Percentiles rank a stretch among this genome's conserved stretches.
These are phyloP conservation scores for Globisporangium abappressorium DNA, from an alignment of 352 stramenopile species.

Conservation along the genomic window DNA sequence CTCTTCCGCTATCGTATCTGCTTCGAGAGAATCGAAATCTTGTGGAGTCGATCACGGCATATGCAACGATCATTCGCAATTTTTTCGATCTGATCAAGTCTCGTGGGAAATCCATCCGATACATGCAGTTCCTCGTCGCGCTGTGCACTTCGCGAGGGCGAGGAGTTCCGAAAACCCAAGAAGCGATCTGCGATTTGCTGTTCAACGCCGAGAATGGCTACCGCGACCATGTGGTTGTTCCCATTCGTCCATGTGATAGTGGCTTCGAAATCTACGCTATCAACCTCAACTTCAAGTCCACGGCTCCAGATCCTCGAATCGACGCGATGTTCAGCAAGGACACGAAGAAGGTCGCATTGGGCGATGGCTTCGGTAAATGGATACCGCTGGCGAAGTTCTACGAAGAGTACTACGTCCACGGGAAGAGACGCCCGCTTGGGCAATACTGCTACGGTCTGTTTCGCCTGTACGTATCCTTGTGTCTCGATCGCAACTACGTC, in stretches of 20 bases:
- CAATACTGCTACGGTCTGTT: slow-evolving; percentile 76
- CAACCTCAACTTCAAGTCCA: slow-evolving; percentile 14
- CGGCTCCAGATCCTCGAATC: slow-evolving; percentile 26
- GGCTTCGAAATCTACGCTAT: slow-evolving; percentile 59
- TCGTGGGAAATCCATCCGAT: slow-evolving; percentile 62
- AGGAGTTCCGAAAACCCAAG: slow-evolving; percentile 66
- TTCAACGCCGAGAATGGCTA: slow-evolving; percentile 60
- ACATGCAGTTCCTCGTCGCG: slow-evolving; percentile 73
- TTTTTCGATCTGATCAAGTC: slow-evolving; percentile 78
- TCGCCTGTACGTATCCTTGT: slow-evolving; percentile 66
- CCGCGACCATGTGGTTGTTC: slow-evolving; percentile 51
- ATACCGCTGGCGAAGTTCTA: slow-evolving; percentile 52
- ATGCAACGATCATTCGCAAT: slow-evolving; percentile 51
- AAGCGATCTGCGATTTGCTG: slow-evolving; percentile 68
- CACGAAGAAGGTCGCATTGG: slow-evolving; percentile 9
- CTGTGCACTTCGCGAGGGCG: slow-evolving; percentile 58
- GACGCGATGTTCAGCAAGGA: slow-evolving; percentile 38
- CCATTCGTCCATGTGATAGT: slow-evolving; percentile 33
- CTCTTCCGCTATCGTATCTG: slow-evolving; percentile 59
- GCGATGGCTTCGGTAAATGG: slow-evolving; percentile 29
- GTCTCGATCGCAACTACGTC: slow-evolving; percentile 71
- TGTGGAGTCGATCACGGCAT: slow-evolving; percentile 70
- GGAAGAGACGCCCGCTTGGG: slow-evolving; percentile 41
- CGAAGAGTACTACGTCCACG: slow-evolving; percentile 52
- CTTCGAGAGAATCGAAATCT: slow-evolving; percentile 69